Evolutionary conservation across 176 grass and related monocot species (phyloP).

Genomic region (Oropetium thomaeum): DNA sequence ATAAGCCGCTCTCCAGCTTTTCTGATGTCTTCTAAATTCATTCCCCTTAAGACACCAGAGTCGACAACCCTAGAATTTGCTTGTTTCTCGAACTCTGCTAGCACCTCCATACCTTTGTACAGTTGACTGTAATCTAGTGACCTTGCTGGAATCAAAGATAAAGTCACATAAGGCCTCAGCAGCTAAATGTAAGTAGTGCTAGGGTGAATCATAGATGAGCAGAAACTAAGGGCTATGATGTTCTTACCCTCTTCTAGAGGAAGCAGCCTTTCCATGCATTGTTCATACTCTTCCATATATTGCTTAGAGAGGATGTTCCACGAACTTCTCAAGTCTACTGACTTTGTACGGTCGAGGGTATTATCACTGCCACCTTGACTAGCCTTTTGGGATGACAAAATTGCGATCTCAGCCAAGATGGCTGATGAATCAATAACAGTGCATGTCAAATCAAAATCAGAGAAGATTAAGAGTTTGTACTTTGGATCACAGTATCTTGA

Average conservation of each 20-base stretch:
- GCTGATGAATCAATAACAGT: conserved; percentile 90
- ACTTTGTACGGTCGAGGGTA: conserved; percentile 40
- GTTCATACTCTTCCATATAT: conserved; percentile 81
- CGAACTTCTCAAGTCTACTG: conserved; percentile 60
- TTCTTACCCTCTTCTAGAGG: conserved; percentile 63
- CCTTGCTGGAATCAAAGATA: conserved; percentile 50
- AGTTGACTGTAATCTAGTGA: conserved; percentile 70
- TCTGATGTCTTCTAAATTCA: conserved; percentile 89
- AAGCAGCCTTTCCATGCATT: conserved; percentile 82
- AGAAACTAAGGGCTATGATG: conserved; percentile 32
- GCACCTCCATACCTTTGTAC: conserved; percentile 57
- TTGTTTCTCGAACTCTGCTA: conserved; percentile 84
- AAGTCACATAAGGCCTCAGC: not conserved
- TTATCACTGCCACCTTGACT: conserved; percentile 56
- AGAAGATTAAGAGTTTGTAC: conserved; percentile 71
- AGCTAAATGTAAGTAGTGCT: conserved; percentile 16
- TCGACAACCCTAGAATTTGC: conserved; percentile 88
- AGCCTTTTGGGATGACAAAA: conserved; percentile 69
- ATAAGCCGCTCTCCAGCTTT: conserved; percentile 80
- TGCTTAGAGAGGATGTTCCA: conserved; percentile 76
- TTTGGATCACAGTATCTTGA: conserved; percentile 62
- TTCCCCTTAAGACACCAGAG: conserved; percentile 80
- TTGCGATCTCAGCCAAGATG: conserved; percentile 86
- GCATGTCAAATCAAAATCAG: conserved; percentile 99
- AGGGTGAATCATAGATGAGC: conserved; percentile 3